phyloP scores from a whole-genome alignment of 768 basidiomycete genomes.

The Amanita exitialis region DNA sequence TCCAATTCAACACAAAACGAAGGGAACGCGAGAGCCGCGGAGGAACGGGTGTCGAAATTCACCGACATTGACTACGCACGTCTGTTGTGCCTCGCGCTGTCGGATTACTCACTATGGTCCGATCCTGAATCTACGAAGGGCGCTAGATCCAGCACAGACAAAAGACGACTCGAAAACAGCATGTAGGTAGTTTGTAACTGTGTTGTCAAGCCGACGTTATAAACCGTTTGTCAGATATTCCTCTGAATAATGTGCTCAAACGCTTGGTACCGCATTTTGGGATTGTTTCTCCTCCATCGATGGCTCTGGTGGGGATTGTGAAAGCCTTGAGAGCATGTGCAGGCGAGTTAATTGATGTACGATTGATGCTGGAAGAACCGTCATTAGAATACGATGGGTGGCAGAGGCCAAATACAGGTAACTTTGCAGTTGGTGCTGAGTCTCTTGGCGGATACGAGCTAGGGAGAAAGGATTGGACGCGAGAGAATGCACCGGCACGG shows the following conservation, averaged over 20 bases:
- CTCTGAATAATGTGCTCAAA: slow-evolving; percentile 42
- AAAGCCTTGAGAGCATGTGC: slow-evolving; percentile 50
- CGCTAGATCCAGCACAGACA: slow-evolving; percentile 25
- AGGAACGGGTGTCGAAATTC: slow-evolving; percentile 3
- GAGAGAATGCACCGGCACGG: slow-evolving; percentile 13
- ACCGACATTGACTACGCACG: slow-evolving; percentile 35
- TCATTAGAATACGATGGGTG: slow-evolving; percentile 24
- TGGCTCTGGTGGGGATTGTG: slow-evolving; percentile 36
- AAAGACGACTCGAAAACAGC: slow-evolving; percentile 11
- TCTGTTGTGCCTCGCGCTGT: slow-evolving; percentile 52
- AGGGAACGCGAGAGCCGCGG: slow-evolving; percentile 9
- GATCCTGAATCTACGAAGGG: slow-evolving; percentile 42
- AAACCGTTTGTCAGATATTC: slow-evolving; percentile 34
- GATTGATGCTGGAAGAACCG: slow-evolving; percentile 43
- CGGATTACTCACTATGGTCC: slow-evolving; percentile 60
- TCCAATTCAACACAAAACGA: neutral
- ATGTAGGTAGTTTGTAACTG: neutral
- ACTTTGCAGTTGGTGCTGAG: slow-evolving; percentile 3
- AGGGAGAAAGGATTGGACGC: slow-evolving; percentile 38
- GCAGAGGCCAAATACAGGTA: slow-evolving; percentile 5
- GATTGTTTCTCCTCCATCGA: slow-evolving; percentile 13
- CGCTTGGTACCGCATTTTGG: slow-evolving; percentile 26
- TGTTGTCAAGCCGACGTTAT: neutral
- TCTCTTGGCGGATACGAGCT: slow-evolving; percentile 52
- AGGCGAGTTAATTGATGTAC: slow-evolving; percentile 40